Base-by-base conservation (phyloP, 805 yeast genomes). In the Ogataea thermomethanolica region DNA sequence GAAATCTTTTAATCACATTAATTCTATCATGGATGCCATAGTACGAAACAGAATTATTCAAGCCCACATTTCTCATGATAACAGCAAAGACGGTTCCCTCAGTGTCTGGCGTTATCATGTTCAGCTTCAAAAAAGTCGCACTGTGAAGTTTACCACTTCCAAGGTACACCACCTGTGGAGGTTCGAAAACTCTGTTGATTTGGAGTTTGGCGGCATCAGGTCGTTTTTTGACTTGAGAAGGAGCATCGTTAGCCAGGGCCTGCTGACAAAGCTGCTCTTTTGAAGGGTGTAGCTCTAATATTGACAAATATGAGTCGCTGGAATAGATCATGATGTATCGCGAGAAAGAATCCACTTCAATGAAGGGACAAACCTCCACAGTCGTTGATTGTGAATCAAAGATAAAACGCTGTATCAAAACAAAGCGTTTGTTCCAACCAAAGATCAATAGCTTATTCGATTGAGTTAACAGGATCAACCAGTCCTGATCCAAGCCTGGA, bases 391-490 rank as follows among this genome's bases (percentile, higher is more conserved):
- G 22, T 9, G 52, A 50, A 8, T 31, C 25, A 25, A 58, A 44
- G 2, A 43, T 26, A 20, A 55, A 25, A 12, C 20, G 41, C 33
- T 56, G 50, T 9, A 59, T 23, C 4, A 56, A 27, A 2, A 39
- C 33, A 8, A 54, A 40, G 13, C 39, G 35, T 2, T 34, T 34
- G 37, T 43, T 41, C 35, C 42, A 46, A 1, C 49, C 51, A 24
- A 56, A 17, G 4, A 49, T 51, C 32, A 39, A 43, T 3, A 59
- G 29, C 14, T 48, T 44, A 28, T 55, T 50, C 8, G 31, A 4
- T 14, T 56, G 62, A 4, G 59, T 55, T 7, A 59, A 27, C 0
- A 55, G 13, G 4, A 57, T 21, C 2, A 59, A 8, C 64, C 64
- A 59, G 9, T 47, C 49, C 1, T 14, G 33, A 2, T 24, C 21